Evolutionary conservation across 495 filamentous ascomycete species (phyloP).

Genomic region (Pseudoneurospora amorphoporcata): DNA sequence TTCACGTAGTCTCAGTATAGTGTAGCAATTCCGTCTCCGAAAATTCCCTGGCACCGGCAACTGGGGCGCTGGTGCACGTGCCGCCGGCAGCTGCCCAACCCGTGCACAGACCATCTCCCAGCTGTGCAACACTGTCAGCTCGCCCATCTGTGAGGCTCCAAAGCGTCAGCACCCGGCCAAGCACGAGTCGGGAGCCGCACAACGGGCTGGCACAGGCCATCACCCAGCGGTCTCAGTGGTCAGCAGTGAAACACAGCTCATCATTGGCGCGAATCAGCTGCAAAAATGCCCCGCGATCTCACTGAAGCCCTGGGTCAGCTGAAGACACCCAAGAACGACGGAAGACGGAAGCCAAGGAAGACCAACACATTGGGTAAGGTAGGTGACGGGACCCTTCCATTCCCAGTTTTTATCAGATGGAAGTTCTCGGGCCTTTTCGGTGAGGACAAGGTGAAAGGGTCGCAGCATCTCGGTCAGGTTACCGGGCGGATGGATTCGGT

Average conservation of each 20-base stretch:
- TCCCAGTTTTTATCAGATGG: not conserved
- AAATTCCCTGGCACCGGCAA: constrained; percentile 24
- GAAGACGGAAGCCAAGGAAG: not conserved
- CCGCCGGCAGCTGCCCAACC: not conserved
- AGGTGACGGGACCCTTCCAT: not conserved
- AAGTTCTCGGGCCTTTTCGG: not conserved
- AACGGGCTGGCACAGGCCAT: not conserved
- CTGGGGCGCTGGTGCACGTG: not conserved
- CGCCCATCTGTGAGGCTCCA: not conserved
- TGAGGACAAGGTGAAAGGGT: not conserved
- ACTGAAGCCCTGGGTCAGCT: not conserved
- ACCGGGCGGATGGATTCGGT: not conserved
- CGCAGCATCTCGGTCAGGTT: not conserved
- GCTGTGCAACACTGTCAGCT: not conserved
- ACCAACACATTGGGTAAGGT: not conserved
- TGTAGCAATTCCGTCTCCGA: constrained; percentile 15
- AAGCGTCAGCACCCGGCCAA: not conserved
- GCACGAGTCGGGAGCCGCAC: not conserved
- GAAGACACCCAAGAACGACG: not conserved
- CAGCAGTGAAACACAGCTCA: not conserved
- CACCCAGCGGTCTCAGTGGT: not conserved
- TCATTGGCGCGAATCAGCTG: not conserved
- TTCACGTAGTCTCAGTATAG: constrained; percentile 1
- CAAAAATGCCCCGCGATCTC: not conserved
- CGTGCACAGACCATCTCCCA: not conserved